Evolutionary conservation across 345 rosid species (phyloP).

Genomic region (Syzygium grande): DNA sequence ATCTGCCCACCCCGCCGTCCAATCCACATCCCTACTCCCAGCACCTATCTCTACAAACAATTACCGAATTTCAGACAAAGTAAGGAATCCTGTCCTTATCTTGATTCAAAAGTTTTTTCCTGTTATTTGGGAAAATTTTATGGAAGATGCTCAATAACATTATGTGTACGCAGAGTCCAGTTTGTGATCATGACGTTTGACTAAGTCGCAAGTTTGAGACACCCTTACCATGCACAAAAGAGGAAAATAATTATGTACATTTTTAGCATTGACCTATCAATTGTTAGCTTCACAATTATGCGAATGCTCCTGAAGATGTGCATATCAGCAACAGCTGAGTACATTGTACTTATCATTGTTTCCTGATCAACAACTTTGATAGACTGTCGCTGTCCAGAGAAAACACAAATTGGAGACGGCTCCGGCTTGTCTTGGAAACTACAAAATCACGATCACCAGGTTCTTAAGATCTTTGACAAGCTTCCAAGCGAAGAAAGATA

Average conservation of each 20-base stretch:
- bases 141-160: not conserved
- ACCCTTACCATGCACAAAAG: not conserved
- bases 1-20: slow-evolving; percentile 11
- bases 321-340: not conserved
- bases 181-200: not conserved
- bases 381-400: slow-evolving; percentile 11
- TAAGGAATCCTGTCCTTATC: not conserved
- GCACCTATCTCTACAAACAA: slow-evolving; percentile 11
- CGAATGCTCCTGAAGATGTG: not conserved
- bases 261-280: not conserved
- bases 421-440: slow-evolving; percentile 25
- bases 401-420: slow-evolving; percentile 3
- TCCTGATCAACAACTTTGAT: not conserved
- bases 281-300: not conserved
- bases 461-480: slow-evolving; percentile 16
- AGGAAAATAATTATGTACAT: not conserved
- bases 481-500: slow-evolving; percentile 11
- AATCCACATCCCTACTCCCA: slow-evolving; percentile 4
- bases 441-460: slow-evolving; percentile 15
- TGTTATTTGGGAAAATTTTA: not conserved
- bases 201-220: not conserved
- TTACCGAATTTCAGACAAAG: not conserved
- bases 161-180: not conserved
- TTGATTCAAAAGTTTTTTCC: not conserved
- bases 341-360: not conserved